Evolutionary conservation across 768 basidiomycete species (phyloP), one percentile per base, ranked within the genome.

Genomic region (Podaxis sp.): DNA sequence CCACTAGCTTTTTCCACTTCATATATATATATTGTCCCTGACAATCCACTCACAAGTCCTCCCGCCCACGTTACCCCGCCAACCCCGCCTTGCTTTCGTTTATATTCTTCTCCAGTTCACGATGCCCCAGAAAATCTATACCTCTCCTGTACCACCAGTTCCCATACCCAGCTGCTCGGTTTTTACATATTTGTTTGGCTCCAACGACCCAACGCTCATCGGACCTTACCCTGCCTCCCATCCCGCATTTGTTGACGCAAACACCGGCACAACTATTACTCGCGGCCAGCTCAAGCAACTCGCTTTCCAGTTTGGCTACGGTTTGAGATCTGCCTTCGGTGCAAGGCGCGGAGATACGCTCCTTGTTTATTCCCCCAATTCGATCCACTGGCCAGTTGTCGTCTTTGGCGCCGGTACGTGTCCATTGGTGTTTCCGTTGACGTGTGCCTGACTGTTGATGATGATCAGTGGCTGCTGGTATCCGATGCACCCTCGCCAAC

Each of bases 401-500:
- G 65, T 82, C 9, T 80, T 81, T 66, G 83, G 83, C 17, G 74
- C 78, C 61, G 77, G 82, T 78, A 46, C 25, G 73, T 67, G 27
- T 5, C 37, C 15, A n/a, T 43, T 47, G 37, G 19, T 29, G 46
- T 29, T 13, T 12, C 22, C 8, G 51, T 54, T 33, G 17, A 43
- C 33, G 9, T 7, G 38, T 12, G 11, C 49, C 51, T 29, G 36
- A 64, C n/a, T 40, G 40, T 36, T 24, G 37, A n/a, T 25, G 46
- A 29, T 17, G 63, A 72, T 54, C 72, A 70, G 77, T 88, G 47
- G 88, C 92, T 0, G 89, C 87, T 0, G 90, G 90, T 3, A 69
- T 91, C 15, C 75, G 83, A 49, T 82, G 84, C 57, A 90, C 92
- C 0, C 84, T 91, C 13, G 89, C 89, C 15, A 95, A 93, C 70